These are phyloP conservation scores for Kluyveromyces aestuarii DNA, from an alignment of 805 yeast species.

Conservation along the genomic window DNA sequence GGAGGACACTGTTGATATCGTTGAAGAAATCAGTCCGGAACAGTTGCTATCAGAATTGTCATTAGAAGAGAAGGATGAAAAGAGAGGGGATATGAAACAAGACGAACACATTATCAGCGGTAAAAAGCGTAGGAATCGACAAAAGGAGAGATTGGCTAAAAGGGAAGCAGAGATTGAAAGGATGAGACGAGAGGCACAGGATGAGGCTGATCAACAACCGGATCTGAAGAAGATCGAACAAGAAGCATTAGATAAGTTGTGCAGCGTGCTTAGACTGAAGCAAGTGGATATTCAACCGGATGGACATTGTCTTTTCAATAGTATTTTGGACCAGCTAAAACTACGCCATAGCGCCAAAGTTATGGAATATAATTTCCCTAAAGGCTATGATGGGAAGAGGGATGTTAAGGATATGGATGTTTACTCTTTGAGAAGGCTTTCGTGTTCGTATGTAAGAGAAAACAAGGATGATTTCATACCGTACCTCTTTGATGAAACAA, in stretches of 20 bases:
- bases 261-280: conserved; percentile 38
- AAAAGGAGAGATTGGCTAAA: conserved; percentile 71
- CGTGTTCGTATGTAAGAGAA: conserved; percentile 56
- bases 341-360: conserved; percentile 37
- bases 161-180: conserved; percentile 61
- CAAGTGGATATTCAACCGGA: conserved; percentile 76
- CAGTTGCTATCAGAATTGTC: conserved; percentile 52
- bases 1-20: conserved; percentile 6
- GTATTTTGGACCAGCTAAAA: conserved; percentile 68
- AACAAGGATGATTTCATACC: conserved; percentile 71
- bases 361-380: conserved; percentile 7
- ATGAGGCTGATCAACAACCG: conserved; percentile 58
- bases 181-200: conserved; percentile 55
- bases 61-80: conserved; percentile 10
- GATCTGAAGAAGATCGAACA: conserved; percentile 67
- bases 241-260: conserved; percentile 48
- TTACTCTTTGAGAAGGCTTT: conserved; percentile 47
- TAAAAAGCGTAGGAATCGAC: conserved; percentile 56
- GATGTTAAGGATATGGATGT: conserved; percentile 11
- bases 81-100: neutral
- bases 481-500: conserved; percentile 71
- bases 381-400: neutral
- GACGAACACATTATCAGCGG: neutral
- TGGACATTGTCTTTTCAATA: conserved; percentile 89
- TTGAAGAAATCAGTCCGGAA: conserved; percentile 51